A percentile compares a stretch with the other conserved stretches of the same genome.
These are phyloP conservation scores for Apiospora koreana DNA, from an alignment of 2,329 filamentous ascomycete species.

Conservation along the genomic window DNA sequence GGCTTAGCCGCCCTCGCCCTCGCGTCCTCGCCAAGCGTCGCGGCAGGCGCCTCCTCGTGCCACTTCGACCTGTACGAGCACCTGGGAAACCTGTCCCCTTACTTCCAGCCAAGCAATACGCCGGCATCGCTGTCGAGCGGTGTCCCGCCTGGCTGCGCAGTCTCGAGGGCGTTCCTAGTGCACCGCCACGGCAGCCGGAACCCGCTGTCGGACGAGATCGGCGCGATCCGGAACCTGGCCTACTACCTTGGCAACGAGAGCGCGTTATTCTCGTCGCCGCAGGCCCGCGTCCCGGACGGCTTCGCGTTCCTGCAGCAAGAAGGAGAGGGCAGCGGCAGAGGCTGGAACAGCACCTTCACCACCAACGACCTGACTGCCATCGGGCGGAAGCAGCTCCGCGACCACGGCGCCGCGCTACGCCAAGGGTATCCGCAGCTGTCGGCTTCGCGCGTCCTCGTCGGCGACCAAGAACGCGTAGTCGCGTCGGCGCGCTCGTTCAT, in stretches of 20 bases:
- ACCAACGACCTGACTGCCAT: constrained; percentile 21
- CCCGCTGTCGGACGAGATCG: constrained; percentile 22
- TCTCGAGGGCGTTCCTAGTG: constrained; percentile 22
- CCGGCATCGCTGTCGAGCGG: constrained; percentile 18
- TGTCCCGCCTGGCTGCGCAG: constrained; percentile 24
- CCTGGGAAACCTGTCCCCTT: constrained; percentile 24
- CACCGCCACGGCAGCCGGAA: constrained; percentile 25
- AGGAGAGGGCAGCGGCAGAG: neutral
- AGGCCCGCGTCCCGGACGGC: constrained; percentile 15
- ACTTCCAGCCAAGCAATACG: constrained; percentile 24
- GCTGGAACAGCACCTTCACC: constrained; percentile 23
- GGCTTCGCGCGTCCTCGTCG: constrained; percentile 20
- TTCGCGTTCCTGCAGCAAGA: constrained; percentile 19
- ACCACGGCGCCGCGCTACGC: constrained; percentile 23
- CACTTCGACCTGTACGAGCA: constrained; percentile 22
- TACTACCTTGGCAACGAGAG: constrained; percentile 23
- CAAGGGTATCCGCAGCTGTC: constrained; percentile 21
- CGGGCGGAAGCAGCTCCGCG: constrained; percentile 24
- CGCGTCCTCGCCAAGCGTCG: neutral
- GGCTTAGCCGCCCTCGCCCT: neutral
- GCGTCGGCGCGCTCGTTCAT: constrained; percentile 25
- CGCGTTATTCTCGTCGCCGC: constrained; percentile 20
- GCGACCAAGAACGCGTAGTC: constrained; percentile 24
- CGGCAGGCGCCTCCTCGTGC: neutral
- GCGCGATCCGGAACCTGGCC: constrained; percentile 19